phyloP scores from a whole-genome alignment of 441 rosid species.

The Kokia cookei region DNA sequence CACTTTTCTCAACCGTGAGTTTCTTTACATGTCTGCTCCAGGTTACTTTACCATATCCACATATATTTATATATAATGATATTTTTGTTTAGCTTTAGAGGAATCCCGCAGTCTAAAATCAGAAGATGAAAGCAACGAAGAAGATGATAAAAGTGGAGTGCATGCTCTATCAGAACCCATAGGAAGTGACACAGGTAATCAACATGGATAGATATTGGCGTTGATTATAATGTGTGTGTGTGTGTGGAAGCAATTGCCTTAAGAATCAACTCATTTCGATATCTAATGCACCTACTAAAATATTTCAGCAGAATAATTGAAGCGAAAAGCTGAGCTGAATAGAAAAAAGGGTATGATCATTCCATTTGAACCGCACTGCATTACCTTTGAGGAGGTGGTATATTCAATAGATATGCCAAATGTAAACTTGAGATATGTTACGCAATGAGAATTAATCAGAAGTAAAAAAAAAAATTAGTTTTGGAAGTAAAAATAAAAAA shows the following conservation, averaged over 20 bases:
- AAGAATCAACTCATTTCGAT: background rate
- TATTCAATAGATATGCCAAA: constrained; percentile 45
- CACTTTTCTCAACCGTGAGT: constrained; percentile 41
- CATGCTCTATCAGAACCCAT: background rate
- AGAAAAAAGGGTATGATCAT: no score
- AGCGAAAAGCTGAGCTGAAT: no score
- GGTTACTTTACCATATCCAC: background rate
- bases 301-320: no score
- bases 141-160: background rate
- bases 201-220: background rate
- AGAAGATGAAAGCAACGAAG: background rate
- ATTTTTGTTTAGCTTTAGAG: constrained; percentile 13
- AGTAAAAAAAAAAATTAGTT: constrained; percentile 13
- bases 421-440: constrained; percentile 12
- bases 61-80: background rate
- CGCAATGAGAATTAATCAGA: background rate
- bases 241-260: background rate
- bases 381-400: no score
- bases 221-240: background rate
- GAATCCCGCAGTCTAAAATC: background rate
- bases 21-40: background rate
- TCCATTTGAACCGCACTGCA: no score
- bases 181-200: background rate
- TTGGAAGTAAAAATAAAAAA: background rate
- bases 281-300: background rate